These are phyloP conservation scores for Glycine tomentella DNA, from an alignment of 306 rosid genomes.

Conservation along the genomic window DNA sequence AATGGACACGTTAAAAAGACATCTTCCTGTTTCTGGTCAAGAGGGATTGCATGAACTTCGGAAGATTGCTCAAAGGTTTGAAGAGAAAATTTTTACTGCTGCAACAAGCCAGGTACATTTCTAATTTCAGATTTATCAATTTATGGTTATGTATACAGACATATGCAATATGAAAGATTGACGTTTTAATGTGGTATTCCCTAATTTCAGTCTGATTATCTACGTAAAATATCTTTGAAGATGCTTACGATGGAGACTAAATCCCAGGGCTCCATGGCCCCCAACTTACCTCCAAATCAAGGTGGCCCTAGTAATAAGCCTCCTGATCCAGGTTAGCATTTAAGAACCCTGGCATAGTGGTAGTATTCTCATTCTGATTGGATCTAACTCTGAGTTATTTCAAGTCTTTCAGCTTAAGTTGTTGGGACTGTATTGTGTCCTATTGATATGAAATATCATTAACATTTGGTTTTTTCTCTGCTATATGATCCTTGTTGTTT, in stretches of 20 bases:
- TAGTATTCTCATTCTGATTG: not conserved
- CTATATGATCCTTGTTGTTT: constrained; percentile 20
- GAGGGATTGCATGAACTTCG: constrained; percentile 79
- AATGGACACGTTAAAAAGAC: constrained; percentile 86
- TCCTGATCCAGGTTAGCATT: constrained; percentile 69
- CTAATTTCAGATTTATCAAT: constrained; percentile 7
- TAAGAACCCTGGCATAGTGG: constrained; percentile 29
- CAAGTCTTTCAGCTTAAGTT: constrained; percentile 30
- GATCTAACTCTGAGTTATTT: not conserved
- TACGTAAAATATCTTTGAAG: constrained; percentile 60
- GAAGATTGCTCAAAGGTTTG: constrained; percentile 85
- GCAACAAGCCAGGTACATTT: constrained; percentile 75
- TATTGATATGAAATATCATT: constrained; percentile 27
- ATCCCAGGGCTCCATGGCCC: constrained; percentile 58
- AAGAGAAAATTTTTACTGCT: constrained; percentile 79
- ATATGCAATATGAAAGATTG: not conserved
- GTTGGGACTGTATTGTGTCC: constrained; percentile 9
- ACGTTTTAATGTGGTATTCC: constrained; percentile 26
- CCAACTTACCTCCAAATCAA: constrained; percentile 51
- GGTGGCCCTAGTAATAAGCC: constrained; percentile 51
- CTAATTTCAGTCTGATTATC: constrained; percentile 60
- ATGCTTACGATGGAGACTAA: constrained; percentile 75
- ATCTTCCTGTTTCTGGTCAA: constrained; percentile 73
- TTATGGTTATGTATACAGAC: constrained; percentile 1
- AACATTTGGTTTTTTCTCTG: constrained; percentile 24